Base-by-base conservation (phyloP, 2,329 filamentous ascomycete genomes). In the Thyridium curvatum region DNA sequence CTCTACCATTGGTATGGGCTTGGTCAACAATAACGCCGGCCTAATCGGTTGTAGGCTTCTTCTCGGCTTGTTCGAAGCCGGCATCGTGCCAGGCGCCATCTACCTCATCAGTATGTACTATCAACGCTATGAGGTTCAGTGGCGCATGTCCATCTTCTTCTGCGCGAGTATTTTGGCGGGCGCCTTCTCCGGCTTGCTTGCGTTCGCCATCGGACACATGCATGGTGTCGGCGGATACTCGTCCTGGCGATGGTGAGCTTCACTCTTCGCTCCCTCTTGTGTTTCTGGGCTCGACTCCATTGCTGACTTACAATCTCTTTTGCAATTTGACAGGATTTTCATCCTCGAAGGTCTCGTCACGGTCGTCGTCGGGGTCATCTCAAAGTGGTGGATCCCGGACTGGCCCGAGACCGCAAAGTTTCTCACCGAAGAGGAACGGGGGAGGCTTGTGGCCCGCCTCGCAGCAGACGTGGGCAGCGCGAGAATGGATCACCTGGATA, bases 11-110 rank as follows among this genome's bases (percentile, higher is more conserved):
- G 59, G 65, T 14, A 70, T 68, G 46, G 79, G 77, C 0, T 60
- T 82, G 10, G 68, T 70, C 4, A 68, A 77, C 35, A 74, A 60
- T 47, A 79, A 73, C 46, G 68, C 59, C 8, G 69, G 69, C 1
- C 56, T 82, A 6, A 60, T 82, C 10, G 74, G 66, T 12, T 77
- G 71, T 40, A 72, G 78, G 9, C 52, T 82, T 0, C 56, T 81
- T 1, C 67, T 82, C 0, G 77, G 78, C 1, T 55, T 73, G 3
- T 68, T 77, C 12, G 78, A 82, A 55, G 75, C 72, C 5, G 77
- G 76, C 21, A 10, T 26, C 21, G 21, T 26, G n/a, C 21, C 6
- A 26, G 21, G 21, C 21, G 6, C 6, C 10, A 10, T 26, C 21
- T 26, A 26, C 21, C 21, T 26, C 40, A 51, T 44, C 14, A 41